Evolutionary conservation across 2,329 filamentous ascomycete species (phyloP).

Genomic region (Acrodontium crateriforme): DNA sequence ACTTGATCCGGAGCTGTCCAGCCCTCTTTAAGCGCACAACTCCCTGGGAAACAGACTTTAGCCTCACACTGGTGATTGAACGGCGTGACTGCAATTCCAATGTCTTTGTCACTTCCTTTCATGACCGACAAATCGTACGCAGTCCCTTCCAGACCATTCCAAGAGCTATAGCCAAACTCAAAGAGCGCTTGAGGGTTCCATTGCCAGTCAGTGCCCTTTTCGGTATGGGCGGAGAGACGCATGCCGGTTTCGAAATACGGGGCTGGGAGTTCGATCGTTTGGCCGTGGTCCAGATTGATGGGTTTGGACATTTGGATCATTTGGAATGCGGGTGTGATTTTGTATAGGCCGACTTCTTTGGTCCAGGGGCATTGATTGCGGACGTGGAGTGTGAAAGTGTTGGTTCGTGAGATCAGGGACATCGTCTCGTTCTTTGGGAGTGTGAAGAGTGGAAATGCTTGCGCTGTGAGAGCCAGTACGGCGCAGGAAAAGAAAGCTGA

Average conservation of each 20-base stretch:
- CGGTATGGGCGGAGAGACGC: constrained; percentile 16
- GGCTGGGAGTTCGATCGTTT: constrained; percentile 8
- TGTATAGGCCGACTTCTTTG: constrained; percentile 17
- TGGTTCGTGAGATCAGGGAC: too few species aligned
- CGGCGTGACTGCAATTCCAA: constrained; percentile 3
- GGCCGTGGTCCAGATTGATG: constrained; percentile 8
- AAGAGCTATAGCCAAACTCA: constrained; percentile 7
- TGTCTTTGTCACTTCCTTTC: constrained; percentile 2
- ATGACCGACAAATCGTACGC: constrained; percentile 6
- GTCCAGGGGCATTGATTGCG: constrained; percentile 14
- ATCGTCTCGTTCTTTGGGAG: too few species aligned
- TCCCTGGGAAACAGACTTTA: constrained; percentile 2
- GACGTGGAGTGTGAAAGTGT: constrained; percentile 16
- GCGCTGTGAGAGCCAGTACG: too few species aligned
- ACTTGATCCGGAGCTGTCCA: constrained; percentile 2
- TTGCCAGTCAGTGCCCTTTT: constrained; percentile 12
- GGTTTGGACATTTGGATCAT: constrained; percentile 12
- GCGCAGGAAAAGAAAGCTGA: too few species aligned
- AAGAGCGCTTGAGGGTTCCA: constrained; percentile 4
- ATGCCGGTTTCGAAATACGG: constrained; percentile 15
- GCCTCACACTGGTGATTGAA: constrained; percentile 1
- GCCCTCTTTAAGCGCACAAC: too few species aligned
- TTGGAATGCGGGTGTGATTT: constrained; percentile 11
- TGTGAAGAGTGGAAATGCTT: too few species aligned
- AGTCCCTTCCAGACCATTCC: constrained; percentile 2